These are phyloP conservation scores for Suillus tomentosus DNA, from an alignment of 768 basidiomycete genomes.

Conservation along the genomic window DNA sequence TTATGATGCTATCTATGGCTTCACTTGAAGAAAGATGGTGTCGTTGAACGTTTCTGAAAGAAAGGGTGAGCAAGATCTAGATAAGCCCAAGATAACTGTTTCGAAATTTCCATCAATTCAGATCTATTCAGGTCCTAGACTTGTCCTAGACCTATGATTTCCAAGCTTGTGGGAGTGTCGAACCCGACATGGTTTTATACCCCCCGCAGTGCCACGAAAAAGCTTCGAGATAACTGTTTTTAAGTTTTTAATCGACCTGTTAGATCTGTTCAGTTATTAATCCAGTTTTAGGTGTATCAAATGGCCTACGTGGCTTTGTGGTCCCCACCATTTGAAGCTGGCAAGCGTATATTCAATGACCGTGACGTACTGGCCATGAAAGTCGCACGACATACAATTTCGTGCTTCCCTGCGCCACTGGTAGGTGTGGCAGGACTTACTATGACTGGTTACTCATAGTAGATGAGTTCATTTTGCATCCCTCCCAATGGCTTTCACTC, in stretches of 20 bases:
- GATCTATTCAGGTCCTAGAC: neutral
- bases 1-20: neutral
- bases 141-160: neutral
- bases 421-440: too few relatives aligned
- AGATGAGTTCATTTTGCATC: neutral
- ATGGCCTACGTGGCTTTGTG: neutral
- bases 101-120: neutral
- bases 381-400: neutral
- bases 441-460: neutral
- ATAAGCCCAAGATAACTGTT: neutral
- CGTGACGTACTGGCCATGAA: neutral
- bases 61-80: neutral
- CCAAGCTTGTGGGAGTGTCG: neutral
- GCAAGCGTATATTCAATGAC: neutral
- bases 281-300: neutral
- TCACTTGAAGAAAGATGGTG: neutral
- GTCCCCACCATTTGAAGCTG: neutral
- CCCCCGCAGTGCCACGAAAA: neutral
- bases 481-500: neutral
- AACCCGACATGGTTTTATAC: neutral
- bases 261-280: neutral
- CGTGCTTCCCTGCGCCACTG: neutral
- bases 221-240: neutral
- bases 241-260: neutral
- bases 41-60: neutral